phyloP scores from a whole-genome alignment of 2,329 filamentous ascomycete species.

The Dactylellina leptospora region DNA sequence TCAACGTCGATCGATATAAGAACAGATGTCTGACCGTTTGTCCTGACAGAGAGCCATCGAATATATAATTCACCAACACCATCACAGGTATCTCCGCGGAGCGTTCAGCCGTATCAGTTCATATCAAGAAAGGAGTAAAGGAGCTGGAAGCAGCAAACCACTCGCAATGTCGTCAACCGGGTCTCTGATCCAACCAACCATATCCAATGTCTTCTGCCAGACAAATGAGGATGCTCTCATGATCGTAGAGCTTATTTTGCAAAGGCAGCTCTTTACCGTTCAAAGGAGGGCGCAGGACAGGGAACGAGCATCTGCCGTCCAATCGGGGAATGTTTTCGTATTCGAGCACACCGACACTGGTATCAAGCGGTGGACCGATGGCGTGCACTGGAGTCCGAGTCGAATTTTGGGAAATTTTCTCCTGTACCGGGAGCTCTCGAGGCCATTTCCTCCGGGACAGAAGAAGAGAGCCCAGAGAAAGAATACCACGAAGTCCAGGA shows the following conservation, averaged over 20 bases:
- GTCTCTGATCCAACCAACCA: conserved; percentile 49
- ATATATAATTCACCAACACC: no score
- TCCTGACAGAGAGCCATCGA: no score
- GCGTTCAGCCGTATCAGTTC: no score
- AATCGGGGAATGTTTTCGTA: conserved; percentile 86
- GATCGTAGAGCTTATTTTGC: conserved; percentile 48
- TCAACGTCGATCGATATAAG: no score
- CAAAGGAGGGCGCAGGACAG: conserved; percentile 77
- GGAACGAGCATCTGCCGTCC: conserved; percentile 78
- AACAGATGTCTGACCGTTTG: no score
- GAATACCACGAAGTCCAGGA: conserved; percentile 60
- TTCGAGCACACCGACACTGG: conserved; percentile 91
- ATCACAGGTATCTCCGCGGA: no score
- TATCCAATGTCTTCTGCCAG: conserved; percentile 53
- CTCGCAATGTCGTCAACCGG: conserved; percentile 44
- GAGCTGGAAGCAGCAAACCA: background rate
- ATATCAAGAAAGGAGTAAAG: no score
- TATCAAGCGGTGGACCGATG: conserved; percentile 94
- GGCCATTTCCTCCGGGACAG: conserved; percentile 80
- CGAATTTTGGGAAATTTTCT: conserved; percentile 85
- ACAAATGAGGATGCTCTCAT: conserved; percentile 51
- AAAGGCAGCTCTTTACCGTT: conserved; percentile 41
- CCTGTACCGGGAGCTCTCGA: conserved; percentile 82
- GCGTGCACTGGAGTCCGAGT: conserved; percentile 88
- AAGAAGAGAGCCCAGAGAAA: conserved; percentile 85